Base-by-base conservation (phyloP, 1,139 yeast genomes). In the Saccharomyces pastorianus region DNA sequence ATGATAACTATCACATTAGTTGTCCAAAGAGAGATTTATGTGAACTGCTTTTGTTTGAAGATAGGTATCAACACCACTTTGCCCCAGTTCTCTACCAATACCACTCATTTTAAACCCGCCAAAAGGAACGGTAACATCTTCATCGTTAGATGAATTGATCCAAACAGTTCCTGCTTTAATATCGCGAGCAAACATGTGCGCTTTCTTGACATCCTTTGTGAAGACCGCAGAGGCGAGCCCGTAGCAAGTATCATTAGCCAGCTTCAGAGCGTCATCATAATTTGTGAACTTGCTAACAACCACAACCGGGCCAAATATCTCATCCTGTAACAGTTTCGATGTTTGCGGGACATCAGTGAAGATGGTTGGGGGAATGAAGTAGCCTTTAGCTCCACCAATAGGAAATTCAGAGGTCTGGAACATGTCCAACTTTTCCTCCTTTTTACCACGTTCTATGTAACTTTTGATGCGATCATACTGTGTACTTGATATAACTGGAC, bases 301-400 rank as follows among this genome's bases (percentile, higher is more conserved):
- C 50, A 85, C 89, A 42, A 89, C 96, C n/a, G 97, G 96, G 32
- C 97, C 96, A 67, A 90, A 90, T 62, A 90, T 88, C 55, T 85
- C 93, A 61, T 85, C 90, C 64, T 73, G 75, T 55, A 80, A 84
- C 61, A 9, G 27, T 50, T 73, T 73, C 79, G 83, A 82, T 53
- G 76, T 72, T 65, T 78, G 48, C 41, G 72, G 76, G 55, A 84
- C 88, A 65, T 82, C 82, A 46, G 79, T 78, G 64, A 85, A 83
- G 58, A 85, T 77, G 20, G 89, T 84, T 68, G 91, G 93, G 47
- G 83, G 78, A 56, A 85, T 73, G 61, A 77, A 85, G 73, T 70
- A 84, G 53, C 90, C 89, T 61, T 74, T 75, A 71, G 55, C 61
- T 71, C 74, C 66, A 38, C 25, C 31, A 26, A 29, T 7, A 4